A percentile compares a stretch with the other conserved stretches of the same genome.
These are phyloP conservation scores for Nitzschia putrida DNA, from an alignment of 108 stramenopile species.

Conservation along the genomic window DNA sequence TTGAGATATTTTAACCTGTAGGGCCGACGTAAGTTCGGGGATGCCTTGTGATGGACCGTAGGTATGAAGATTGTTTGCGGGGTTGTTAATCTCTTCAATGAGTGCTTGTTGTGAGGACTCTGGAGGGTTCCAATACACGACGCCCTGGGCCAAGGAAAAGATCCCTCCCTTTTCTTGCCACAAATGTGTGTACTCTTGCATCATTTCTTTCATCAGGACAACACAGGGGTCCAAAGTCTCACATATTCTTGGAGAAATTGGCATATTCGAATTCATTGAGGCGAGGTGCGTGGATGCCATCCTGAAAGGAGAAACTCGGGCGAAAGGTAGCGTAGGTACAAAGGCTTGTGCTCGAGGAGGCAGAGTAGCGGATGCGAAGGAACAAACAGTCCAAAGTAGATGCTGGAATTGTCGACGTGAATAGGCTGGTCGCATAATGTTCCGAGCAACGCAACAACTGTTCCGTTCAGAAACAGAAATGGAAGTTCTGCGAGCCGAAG, in stretches of 20 bases:
- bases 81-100: conserved; percentile 11
- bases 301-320: too few relatives aligned
- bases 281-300: too few relatives aligned
- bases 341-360: too few relatives aligned
- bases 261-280: neutral
- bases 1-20: conserved; percentile 50
- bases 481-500: too few relatives aligned
- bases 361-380: too few relatives aligned
- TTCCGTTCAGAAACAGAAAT: too few relatives aligned
- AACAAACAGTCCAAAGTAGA: too few relatives aligned
- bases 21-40: conserved; percentile 52
- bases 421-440: too few relatives aligned
- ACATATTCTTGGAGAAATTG: conserved; percentile 32
- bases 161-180: conserved; percentile 77
- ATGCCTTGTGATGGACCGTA: conserved; percentile 86
- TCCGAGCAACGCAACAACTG: too few relatives aligned
- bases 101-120: conserved; percentile 39
- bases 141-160: conserved; percentile 82
- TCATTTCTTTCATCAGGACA: conserved; percentile 75
- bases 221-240: conserved; percentile 85
- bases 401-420: too few relatives aligned
- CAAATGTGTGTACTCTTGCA: conserved; percentile 51
- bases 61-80: conserved; percentile 44
- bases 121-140: conserved; percentile 85
- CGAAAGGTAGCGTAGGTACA: too few relatives aligned